These are phyloP conservation scores for Aspergillus sclerotialis DNA, from an alignment of 2,329 filamentous ascomycete species.

Conservation along the genomic window DNA sequence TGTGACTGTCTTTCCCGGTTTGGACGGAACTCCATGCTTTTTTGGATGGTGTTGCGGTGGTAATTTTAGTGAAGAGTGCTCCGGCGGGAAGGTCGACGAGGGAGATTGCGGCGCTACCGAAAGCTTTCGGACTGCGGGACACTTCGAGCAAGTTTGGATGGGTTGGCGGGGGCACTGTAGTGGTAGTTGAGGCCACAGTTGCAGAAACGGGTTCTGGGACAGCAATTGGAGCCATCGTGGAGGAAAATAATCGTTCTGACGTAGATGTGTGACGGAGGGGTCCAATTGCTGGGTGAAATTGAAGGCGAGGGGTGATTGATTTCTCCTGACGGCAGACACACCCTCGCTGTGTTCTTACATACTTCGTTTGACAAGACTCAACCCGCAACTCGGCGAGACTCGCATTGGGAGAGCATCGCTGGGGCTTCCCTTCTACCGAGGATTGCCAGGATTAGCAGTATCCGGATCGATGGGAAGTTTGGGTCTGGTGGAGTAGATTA, in stretches of 20 bases:
- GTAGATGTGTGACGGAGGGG: neutral
- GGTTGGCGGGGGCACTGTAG: constrained; percentile 12
- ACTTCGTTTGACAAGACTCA: too few species aligned
- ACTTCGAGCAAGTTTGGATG: constrained; percentile 23
- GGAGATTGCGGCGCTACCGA: constrained; percentile 38
- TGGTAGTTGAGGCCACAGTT: constrained; percentile 8
- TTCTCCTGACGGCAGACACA: too few species aligned
- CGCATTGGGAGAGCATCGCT: too few species aligned
- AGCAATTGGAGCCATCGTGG: constrained; percentile 15
- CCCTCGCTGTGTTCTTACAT: too few species aligned
- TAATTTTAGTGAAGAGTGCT: constrained; percentile 44
- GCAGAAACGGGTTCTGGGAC: constrained; percentile 9
- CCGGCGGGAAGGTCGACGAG: constrained; percentile 45
- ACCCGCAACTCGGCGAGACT: neutral
- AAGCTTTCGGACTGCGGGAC: constrained; percentile 25
- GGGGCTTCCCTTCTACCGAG: constrained; percentile 15
- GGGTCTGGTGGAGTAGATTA: constrained; percentile 9
- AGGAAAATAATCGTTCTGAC: neutral
- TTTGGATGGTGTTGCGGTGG: constrained; percentile 36
- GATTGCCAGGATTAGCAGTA: constrained; percentile 4
- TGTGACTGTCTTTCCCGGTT: constrained; percentile 41
- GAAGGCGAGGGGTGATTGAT: neutral
- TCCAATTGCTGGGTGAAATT: neutral
- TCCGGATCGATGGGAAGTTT: constrained; percentile 2
- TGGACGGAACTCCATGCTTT: constrained; percentile 49